These are phyloP conservation scores for Fraxinus sp. DNA, from an alignment of 305 asterid genomes.

Conservation along the genomic window DNA sequence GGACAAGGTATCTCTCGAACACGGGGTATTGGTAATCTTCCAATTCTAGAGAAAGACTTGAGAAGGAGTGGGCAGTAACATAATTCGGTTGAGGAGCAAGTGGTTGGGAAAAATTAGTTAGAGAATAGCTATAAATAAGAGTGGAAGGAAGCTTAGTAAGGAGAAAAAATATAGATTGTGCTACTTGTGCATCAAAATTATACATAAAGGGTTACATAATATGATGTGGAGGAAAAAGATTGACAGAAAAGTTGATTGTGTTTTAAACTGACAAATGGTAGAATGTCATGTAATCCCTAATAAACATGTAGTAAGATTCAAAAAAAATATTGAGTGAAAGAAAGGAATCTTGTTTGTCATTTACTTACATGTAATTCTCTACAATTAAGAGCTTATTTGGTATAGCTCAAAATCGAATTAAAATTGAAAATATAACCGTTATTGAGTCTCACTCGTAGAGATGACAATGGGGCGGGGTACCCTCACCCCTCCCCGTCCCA, in stretches of 20 bases:
- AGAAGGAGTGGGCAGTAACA: neutral
- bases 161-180: neutral
- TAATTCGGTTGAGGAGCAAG: neutral
- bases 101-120: neutral
- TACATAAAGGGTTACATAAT: neutral
- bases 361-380: neutral
- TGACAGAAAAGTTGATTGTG: neutral
- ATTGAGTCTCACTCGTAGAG: too few relatives aligned
- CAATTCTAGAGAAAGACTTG: neutral
- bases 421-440: too few relatives aligned
- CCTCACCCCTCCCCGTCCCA: too few relatives aligned
- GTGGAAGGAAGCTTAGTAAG: neutral
- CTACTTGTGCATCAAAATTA: neutral
- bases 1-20: neutral
- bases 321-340: neutral
- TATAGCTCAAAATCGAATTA: too few relatives aligned
- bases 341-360: neutral
- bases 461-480: too few relatives aligned
- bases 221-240: neutral
- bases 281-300: neutral
- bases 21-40: neutral
- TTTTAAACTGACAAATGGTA: neutral
- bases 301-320: neutral
- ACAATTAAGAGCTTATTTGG: neutral
- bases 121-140: neutral